phyloP scores from a whole-genome alignment of 2,329 filamentous ascomycete genomes.

The Aschersonia sp. region DNA sequence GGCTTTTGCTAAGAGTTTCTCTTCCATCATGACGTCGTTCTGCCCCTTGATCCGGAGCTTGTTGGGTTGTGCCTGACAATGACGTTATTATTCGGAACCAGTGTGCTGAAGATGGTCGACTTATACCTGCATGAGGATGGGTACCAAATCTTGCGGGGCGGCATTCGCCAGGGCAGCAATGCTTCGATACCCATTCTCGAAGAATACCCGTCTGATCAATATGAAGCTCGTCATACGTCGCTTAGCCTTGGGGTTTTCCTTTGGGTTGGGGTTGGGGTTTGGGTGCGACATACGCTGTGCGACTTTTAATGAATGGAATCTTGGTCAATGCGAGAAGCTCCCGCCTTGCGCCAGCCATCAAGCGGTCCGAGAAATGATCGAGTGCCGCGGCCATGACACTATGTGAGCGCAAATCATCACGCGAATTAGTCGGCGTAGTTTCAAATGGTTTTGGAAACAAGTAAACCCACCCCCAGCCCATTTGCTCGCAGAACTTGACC shows the following conservation, averaged over 20 bases:
- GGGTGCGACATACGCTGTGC: slow-evolving; percentile 41
- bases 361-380: slow-evolving; percentile 60
- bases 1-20: slow-evolving; percentile 52
- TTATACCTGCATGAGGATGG: slow-evolving; percentile 54
- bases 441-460: not conserved
- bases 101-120: no score
- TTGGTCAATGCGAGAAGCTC: slow-evolving; percentile 58
- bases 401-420: no score
- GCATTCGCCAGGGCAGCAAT: slow-evolving; percentile 56
- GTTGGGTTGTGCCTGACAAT: slow-evolving; percentile 45
- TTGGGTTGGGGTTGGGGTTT: not conserved
- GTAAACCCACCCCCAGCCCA: slow-evolving; percentile 50
- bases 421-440: not conserved
- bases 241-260: no score
- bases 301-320: slow-evolving; percentile 63
- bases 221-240: no score
- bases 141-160: slow-evolving; percentile 50
- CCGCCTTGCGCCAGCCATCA: slow-evolving; percentile 56
- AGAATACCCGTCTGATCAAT: slow-evolving; percentile 35
- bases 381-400: slow-evolving; percentile 56
- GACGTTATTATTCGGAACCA: not conserved
- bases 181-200: slow-evolving; percentile 61
- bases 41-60: slow-evolving; percentile 40
- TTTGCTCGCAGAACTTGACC: slow-evolving; percentile 64
- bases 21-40: slow-evolving; percentile 44